Percentiles rank a stretch among this genome's conserved stretches.
phyloP scores from a whole-genome alignment of 2,329 filamentous ascomycete genomes.

The Exophiala aquamarina region DNA sequence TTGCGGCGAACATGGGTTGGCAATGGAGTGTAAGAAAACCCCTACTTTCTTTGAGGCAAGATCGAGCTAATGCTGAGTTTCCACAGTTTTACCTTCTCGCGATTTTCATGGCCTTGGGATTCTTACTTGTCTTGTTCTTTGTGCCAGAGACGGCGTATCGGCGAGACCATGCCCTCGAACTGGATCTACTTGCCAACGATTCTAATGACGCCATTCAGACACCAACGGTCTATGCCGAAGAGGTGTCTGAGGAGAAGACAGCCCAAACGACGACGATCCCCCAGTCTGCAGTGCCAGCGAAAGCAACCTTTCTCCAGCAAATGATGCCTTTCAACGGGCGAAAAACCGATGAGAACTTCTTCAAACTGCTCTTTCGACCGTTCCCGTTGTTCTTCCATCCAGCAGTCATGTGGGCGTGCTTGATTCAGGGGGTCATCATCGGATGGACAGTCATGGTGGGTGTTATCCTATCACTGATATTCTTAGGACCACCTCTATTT shows the following conservation, averaged over 20 bases:
- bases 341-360: conserved; percentile 75
- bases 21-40: conserved; percentile 23
- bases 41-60: conserved; percentile 30
- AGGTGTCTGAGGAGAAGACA: conserved; percentile 13
- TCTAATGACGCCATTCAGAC: conserved; percentile 13
- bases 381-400: conserved; percentile 83
- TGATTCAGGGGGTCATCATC: conserved; percentile 87
- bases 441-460: conserved; percentile 95
- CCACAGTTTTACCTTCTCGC: conserved; percentile 73
- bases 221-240: conserved; percentile 7
- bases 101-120: conserved; percentile 71
- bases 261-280: conserved; percentile 9
- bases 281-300: conserved; percentile 36
- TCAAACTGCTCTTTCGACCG: conserved; percentile 66
- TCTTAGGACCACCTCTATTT: conserved; percentile 76
- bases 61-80: conserved; percentile 64
- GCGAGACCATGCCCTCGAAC: conserved; percentile 67
- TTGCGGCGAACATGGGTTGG: conserved; percentile 24
- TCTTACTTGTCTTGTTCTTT: conserved; percentile 73
- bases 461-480: conserved; percentile 77
- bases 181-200: conserved; percentile 42
- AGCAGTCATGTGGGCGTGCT: conserved; percentile 75
- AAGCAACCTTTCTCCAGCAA: conserved; percentile 58
- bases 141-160: conserved; percentile 82
- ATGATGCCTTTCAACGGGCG: conserved; percentile 75